Evolutionary conservation across 2,329 filamentous ascomycete genomes (phyloP), one percentile per base, ranked within the genome.

Genomic region (Phyllosticta citribraziliensis): DNA sequence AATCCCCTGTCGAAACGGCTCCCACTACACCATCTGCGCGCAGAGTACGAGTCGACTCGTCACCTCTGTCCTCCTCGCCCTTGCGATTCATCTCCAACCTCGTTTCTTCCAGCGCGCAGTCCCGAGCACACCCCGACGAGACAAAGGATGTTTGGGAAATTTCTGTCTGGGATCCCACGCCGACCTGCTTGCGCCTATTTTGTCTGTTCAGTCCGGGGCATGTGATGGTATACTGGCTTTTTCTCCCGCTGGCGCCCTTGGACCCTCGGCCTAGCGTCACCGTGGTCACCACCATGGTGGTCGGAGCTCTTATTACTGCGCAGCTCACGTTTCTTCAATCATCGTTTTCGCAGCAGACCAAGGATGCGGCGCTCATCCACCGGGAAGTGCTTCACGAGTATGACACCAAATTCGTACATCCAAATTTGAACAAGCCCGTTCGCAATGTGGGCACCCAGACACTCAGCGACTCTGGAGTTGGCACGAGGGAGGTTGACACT

Each of bases 361-460:
- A 91, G 71, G 94, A 99, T 73, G 84, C 84, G 1, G 81, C 86
- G 2, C 82, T 97, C 55, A 88, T 99, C 62, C 91, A 96, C 67
- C 91, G 88, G 67, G 89, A 97, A 74, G 93, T 97, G 5, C 81
- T 97, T 75, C 87, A 91, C 71, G 94, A 99, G 75, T 99, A 99
- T 71, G 91, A 97, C 71, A 89, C 85, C 67, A 99, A 99, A 76
- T 97, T 88, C 70, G 94, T 99, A 0, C 91, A 95, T 69, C 94
- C 94, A 2, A 83, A 87, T 11, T 83, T 96, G n/a, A 89, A 95
- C 67, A 89, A 88, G 8, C 79, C 88, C 5, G 89, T 95, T 65
- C 79, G 86, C 65, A 84, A 88, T 68, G 91, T 93, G 1, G 88
- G 85, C 5, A 94, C 88, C 0, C 93, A 97, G 72, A 87, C 88